Evolutionary conservation across 108 stramenopile genomes (phyloP), one percentile per base, ranked within the genome.

Genomic region (Cyclotella choctawhatcheeana): DNA sequence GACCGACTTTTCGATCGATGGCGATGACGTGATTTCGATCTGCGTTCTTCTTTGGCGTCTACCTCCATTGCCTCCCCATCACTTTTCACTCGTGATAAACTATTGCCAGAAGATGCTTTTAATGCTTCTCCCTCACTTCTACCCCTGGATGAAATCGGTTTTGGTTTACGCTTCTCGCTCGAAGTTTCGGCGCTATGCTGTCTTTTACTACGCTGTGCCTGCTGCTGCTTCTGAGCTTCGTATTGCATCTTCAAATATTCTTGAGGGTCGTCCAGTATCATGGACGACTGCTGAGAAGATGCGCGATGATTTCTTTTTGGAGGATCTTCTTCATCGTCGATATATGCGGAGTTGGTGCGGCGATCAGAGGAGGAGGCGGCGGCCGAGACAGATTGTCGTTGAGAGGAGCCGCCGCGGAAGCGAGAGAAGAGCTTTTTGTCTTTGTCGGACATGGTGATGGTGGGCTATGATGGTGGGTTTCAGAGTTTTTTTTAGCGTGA

Each of bases 21-120:
- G 1, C 35, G n/a, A 20, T 43, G 24, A 26, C 69, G 69, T 30
- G 54, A 56, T 43, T 70, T 70, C 25, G 69, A 70, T 5, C 69
- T 45, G 34, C 50, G 69, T 16, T 27, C 45, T 3, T 37, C 37
- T 21, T 29, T 29, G 8, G 30, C 45, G 45, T 18, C 21, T 14
- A 17, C 12, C n/a, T n/a, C n/a, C n/a, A n/a, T 8, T 35, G 13
- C 58, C 18, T 58, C 58, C 21, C 33, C 33, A 16, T 35, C 58
- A 3, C 17, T 2, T 30, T 16, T 5, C 26, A 34, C 58, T 32
- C 58, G 58, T 14, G 34, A 43, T 21, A 43, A 3, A 24, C 26
- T 21, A 10, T 24, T 17, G 20, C 21, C 21, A 10, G 51, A 52
- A 1, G 51, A 52, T 18, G 51, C 20, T 52, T n/a, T 22, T 10